Conservation (phyloP, 805 yeast genomes). For the Barnettozyma siamensis region DNA sequence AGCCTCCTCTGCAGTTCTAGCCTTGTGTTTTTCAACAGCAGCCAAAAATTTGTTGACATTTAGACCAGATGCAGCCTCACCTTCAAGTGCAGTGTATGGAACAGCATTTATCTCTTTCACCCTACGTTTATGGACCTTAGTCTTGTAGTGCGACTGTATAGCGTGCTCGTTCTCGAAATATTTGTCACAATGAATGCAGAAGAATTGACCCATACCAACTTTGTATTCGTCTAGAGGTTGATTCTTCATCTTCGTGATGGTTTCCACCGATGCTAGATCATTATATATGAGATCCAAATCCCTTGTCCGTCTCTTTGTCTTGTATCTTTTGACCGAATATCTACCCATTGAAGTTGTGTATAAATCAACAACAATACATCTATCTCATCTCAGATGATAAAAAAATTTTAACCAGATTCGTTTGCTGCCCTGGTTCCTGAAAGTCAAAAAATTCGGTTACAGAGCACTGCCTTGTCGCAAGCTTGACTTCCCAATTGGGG, state of each 20-base stretch:
- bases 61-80: slow-evolving; percentile 85
- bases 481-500: slow-evolving; percentile 7
- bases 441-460: too few species aligned
- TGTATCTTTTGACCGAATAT: slow-evolving; percentile 78
- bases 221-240: slow-evolving; percentile 86
- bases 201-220: slow-evolving; percentile 93
- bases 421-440: too few species aligned
- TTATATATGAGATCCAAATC: slow-evolving; percentile 79
- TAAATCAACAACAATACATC: too few species aligned
- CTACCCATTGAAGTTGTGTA: too few species aligned
- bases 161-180: slow-evolving; percentile 79
- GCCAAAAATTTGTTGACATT: slow-evolving; percentile 62
- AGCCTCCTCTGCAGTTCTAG: slow-evolving; percentile 42
- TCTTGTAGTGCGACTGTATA: slow-evolving; percentile 62
- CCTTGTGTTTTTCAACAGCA: slow-evolving; percentile 56
- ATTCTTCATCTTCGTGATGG: slow-evolving; percentile 61
- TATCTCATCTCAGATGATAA: too few species aligned
- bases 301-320: slow-evolving; percentile 81
- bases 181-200: slow-evolving; percentile 91
- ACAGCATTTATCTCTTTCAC: slow-evolving; percentile 66
- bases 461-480: too few species aligned
- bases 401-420: too few species aligned
- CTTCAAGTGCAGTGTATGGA: slow-evolving; percentile 84
- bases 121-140: slow-evolving; percentile 83
- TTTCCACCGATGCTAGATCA: slow-evolving; percentile 61